Conservation (phyloP, 1,139 yeast genomes). For the Pichia sp. region DNA sequence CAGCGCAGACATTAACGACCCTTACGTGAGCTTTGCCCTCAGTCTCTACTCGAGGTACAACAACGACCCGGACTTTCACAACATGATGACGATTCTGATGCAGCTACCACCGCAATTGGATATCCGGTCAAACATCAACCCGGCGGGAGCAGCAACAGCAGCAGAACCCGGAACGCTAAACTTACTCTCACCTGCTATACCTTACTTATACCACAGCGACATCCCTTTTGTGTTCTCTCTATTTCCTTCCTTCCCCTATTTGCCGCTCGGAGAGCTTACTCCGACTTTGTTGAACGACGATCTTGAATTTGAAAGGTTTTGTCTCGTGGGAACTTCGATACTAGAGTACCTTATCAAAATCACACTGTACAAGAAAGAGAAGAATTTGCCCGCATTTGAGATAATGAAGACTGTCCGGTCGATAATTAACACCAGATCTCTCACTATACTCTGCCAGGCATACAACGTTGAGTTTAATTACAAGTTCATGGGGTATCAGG, state of each 20-base stretch:
- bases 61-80: constrained; percentile 12
- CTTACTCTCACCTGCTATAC: neutral
- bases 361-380: neutral
- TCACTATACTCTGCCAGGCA: constrained; percentile 7
- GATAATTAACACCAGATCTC: constrained; percentile 8
- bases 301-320: constrained; percentile 2
- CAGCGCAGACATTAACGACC: constrained; percentile 10
- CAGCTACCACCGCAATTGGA: neutral
- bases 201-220: constrained; percentile 4
- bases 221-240: constrained; percentile 6
- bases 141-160: neutral
- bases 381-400: neutral
- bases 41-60: constrained; percentile 9
- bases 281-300: constrained; percentile 1
- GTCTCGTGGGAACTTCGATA: constrained; percentile 10
- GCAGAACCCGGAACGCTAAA: neutral
- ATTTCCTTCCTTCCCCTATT: constrained; percentile 11
- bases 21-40: constrained; percentile 11
- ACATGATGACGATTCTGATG: constrained; percentile 7
- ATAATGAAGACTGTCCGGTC: neutral
- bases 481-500: constrained; percentile 3
- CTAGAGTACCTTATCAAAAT: constrained; percentile 8
- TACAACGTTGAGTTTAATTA: constrained; percentile 14
- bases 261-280: neutral
- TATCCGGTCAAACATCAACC: neutral